Evolutionary conservation across 345 rosid species (phyloP).

Genomic region (Eutrema japonicum): DNA sequence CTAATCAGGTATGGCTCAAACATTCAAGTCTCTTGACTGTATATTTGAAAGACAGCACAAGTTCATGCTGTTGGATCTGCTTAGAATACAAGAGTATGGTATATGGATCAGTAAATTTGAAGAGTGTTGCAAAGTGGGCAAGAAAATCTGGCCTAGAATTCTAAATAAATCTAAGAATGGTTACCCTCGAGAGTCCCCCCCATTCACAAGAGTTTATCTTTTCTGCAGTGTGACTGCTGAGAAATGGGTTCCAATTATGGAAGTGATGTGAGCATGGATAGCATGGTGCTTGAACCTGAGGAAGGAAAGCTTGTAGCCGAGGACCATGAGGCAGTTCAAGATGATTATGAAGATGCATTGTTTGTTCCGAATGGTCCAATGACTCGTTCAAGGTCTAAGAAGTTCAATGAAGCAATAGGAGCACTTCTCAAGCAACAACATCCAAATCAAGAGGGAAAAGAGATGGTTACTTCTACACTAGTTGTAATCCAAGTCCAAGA

Average conservation of each 20-base stretch:
- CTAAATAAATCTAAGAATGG: not conserved
- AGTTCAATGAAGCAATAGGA: too few species aligned
- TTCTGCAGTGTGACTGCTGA: conserved; percentile 88
- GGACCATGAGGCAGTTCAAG: too few species aligned
- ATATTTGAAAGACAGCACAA: not conserved
- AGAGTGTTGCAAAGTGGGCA: not conserved
- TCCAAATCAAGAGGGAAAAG: too few species aligned
- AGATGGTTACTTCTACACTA: too few species aligned
- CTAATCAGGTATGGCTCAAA: conserved; percentile 69
- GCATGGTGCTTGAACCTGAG: too few species aligned
- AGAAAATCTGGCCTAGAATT: not conserved
- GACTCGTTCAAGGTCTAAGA: too few species aligned
- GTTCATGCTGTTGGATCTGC: conserved; percentile 17
- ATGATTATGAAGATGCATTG: too few species aligned
- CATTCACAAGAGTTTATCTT: conserved; percentile 12
- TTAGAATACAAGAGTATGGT: conserved; percentile 12
- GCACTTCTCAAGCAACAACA: too few species aligned
- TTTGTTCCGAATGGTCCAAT: too few species aligned
- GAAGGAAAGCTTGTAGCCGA: too few species aligned
- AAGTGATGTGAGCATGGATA: too few species aligned
- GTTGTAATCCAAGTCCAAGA: too few species aligned
- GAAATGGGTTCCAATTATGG: conserved; percentile 92
- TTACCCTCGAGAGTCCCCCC: not conserved
- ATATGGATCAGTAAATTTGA: not conserved
- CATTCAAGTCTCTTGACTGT: not conserved